Evolutionary conservation across 768 basidiomycete genomes (phyloP).

Genomic region (Termitomyces heimii): DNA sequence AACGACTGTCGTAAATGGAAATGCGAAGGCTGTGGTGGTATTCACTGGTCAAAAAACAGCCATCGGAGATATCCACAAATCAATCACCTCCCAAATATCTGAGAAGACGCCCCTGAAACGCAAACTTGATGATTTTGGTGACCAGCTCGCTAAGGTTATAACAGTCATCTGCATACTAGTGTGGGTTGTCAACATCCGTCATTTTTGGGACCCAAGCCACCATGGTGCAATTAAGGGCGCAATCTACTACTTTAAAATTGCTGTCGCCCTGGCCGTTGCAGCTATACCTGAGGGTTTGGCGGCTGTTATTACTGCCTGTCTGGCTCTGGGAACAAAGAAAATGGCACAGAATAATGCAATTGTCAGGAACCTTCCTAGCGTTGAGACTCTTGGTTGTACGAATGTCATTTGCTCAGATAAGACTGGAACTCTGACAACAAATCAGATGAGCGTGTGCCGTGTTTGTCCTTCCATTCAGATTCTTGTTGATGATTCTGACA

Average conservation of each 20-base stretch:
- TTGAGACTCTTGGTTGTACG: conserved; percentile 96
- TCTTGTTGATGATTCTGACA: conserved; percentile 1
- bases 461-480: conserved; percentile 29
- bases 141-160: conserved; percentile 97
- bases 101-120: conserved; percentile 98
- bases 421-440: conserved; percentile 93
- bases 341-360: conserved; percentile 99
- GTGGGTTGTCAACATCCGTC: conserved; percentile 94
- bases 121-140: conserved; percentile 97
- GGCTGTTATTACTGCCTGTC: conserved; percentile 94
- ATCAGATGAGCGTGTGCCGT: conserved; percentile 93
- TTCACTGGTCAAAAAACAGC: conserved; percentile 85
- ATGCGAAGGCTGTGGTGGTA: conserved; percentile 79
- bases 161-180: conserved; percentile 95
- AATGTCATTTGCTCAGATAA: conserved; percentile 99
- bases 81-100: conserved; percentile 86
- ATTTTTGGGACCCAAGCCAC: conserved; percentile 95
- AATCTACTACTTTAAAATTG: conserved; percentile 99
- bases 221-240: conserved; percentile 89
- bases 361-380: conserved; percentile 91
- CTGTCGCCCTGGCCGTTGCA: conserved; percentile 96
- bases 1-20: conserved; percentile 94
- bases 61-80: conserved; percentile 96
- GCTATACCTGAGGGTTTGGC: conserved; percentile 99
- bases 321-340: conserved; percentile 96